These are phyloP conservation scores for Cubamyces sp. DNA, from an alignment of 768 basidiomycete species.

Conservation along the genomic window DNA sequence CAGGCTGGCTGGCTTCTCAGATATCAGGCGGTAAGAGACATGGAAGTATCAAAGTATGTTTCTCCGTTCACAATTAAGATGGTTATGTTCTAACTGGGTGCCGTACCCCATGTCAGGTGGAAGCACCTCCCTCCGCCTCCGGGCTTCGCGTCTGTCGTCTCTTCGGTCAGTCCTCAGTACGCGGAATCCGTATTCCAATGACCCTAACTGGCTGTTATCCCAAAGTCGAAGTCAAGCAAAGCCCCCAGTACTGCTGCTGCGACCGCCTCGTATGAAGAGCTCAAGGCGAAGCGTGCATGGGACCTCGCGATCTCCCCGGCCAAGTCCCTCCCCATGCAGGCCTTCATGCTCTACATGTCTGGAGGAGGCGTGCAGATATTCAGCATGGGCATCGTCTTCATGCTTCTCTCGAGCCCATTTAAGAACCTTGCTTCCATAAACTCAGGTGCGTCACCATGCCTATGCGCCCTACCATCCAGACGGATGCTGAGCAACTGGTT, in stretches of 20 bases:
- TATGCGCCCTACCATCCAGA: neutral
- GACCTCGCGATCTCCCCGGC: constrained; percentile 83
- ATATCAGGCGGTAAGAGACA: neutral
- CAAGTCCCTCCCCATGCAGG: constrained; percentile 95
- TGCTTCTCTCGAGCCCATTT: constrained; percentile 86
- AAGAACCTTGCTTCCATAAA: constrained; percentile 83
- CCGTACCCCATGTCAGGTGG: constrained; percentile 48
- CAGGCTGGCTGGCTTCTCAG: no score
- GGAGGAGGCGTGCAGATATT: constrained; percentile 96
- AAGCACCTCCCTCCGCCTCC: constrained; percentile 66
- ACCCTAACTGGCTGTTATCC: neutral
- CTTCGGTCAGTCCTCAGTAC: constrained; percentile 36
- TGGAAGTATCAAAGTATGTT: constrained; percentile 27
- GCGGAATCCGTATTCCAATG: no score
- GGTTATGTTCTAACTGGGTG: neutral
- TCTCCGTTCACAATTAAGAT: neutral
- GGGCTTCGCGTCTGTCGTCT: constrained; percentile 58
- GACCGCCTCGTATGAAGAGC: constrained; percentile 57
- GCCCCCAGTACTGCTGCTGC: constrained; percentile 30
- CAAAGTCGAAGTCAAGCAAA: constrained; percentile 51
- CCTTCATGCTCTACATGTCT: constrained; percentile 98
- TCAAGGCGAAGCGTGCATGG: constrained; percentile 85
- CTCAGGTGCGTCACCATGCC: constrained; percentile 54
- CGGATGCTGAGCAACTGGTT: neutral
- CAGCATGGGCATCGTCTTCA: constrained; percentile 94